These are phyloP conservation scores for Amesomyces nigricolor DNA, from an alignment of 2,329 filamentous ascomycete species.

Conservation along the genomic window DNA sequence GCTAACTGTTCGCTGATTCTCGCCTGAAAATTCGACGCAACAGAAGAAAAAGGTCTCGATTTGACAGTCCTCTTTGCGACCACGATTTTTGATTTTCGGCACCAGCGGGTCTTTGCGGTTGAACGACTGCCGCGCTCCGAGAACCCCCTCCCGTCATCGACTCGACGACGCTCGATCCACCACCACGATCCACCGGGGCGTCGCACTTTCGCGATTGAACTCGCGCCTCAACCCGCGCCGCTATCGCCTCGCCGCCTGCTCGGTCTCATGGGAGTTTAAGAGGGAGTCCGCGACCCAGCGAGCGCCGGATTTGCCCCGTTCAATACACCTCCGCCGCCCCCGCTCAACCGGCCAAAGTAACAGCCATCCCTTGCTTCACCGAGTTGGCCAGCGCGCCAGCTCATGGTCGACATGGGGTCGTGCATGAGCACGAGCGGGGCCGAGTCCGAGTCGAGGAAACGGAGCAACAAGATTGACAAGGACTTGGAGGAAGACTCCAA, in stretches of 20 bases:
- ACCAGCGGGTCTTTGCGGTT: constrained; percentile 4
- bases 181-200: neutral
- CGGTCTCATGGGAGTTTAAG: neutral
- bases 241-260: neutral
- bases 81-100: constrained; percentile 4
- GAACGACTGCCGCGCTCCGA: neutral
- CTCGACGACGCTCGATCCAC: constrained; percentile 1
- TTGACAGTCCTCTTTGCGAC: neutral
- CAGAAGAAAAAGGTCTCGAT: neutral
- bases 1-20: no score
- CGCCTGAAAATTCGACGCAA: neutral
- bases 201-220: neutral
- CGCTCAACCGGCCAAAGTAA: neutral
- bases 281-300: neutral
- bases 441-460: constrained; percentile 89
- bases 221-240: neutral
- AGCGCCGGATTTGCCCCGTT: constrained; percentile 15
- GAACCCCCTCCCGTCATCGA: constrained; percentile 1
- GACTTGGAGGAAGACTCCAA: constrained; percentile 91
- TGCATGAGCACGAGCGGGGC: constrained; percentile 88
- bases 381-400: neutral
- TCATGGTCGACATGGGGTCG: constrained; percentile 66
- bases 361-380: neutral
- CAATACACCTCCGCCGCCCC: neutral
- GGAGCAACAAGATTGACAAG: constrained; percentile 92